phyloP scores from a whole-genome alignment of 2,329 filamentous ascomycete species.

The Trematosphaeria pertusa region DNA sequence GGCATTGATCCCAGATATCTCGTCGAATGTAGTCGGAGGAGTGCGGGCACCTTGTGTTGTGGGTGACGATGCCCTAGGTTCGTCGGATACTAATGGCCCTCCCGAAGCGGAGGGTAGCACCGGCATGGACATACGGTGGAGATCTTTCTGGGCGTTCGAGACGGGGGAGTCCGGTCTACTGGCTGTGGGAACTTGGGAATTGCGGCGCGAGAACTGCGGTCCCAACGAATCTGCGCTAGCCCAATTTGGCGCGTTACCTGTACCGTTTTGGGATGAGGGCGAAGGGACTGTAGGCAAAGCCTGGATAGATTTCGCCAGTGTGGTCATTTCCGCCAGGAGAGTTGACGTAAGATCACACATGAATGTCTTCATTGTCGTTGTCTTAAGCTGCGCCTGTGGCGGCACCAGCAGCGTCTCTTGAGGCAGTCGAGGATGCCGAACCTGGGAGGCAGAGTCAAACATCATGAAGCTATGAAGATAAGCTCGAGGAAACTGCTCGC shows the following conservation, averaged over 20 bases:
- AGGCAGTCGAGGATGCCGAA: conserved; percentile 52
- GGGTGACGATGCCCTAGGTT: conserved; percentile 35
- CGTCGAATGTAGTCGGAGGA: conserved; percentile 59
- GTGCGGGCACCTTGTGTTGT: conserved; percentile 36
- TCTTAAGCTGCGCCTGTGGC: conserved; percentile 69
- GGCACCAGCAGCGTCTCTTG: conserved; percentile 77
- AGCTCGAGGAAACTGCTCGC: conserved; percentile 76
- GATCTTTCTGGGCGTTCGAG: conserved; percentile 61
- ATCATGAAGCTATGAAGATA: conserved; percentile 80
- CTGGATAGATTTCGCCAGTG: conserved; percentile 56
- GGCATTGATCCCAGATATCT: conserved; percentile 44
- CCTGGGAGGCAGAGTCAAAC: conserved; percentile 69
- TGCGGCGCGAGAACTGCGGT: conserved; percentile 34
- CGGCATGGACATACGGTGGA: conserved; percentile 83
- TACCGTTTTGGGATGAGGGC: conserved; percentile 39
- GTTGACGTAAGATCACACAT: conserved; percentile 55
- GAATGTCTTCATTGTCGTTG: conserved; percentile 68
- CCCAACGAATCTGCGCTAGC: conserved; percentile 32
- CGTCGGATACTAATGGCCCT: conserved; percentile 29
- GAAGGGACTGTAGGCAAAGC: conserved; percentile 70
- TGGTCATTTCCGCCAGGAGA: conserved; percentile 56
- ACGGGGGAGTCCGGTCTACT: conserved; percentile 42
- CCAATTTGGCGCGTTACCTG: conserved; percentile 35
- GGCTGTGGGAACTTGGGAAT: conserved; percentile 36
- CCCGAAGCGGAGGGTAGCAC: conserved; percentile 56